Base-by-base conservation (phyloP, 1,284 basidiomycete species). In the Irpex sp. region DNA sequence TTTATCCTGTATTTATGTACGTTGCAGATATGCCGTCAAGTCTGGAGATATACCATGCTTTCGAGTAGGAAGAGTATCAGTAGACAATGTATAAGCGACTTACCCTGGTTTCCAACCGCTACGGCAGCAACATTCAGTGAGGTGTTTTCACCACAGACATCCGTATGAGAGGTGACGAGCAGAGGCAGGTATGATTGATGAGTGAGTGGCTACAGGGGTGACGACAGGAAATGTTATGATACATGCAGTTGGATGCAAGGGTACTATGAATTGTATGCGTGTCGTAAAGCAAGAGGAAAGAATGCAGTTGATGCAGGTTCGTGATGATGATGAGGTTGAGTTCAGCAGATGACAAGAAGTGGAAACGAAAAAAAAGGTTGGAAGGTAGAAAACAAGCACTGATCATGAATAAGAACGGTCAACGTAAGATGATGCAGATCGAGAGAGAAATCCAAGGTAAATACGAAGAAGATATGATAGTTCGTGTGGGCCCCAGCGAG, bases 281-380 rank as follows among this genome's bases (percentile, higher is more conserved):
- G 59, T 58, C 60, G 60, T 52, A 51, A 54, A 26, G 38, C 40
- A 57, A 68, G 65, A 71, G 64, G 54, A 59, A 47, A 60, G 65
- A 49, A 65, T 77, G 79, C 79, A 79, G 79, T 79, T 79, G 78
- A 80, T 79, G 79, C 77, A 78, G 62, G 47, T 21, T n/a, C 51
- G 38, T 8, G 31, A 34, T 34, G 31, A 34, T 34, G 31, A 34
- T 34, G 31, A 34, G 31, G 31, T 6, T 34, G 31, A 34, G 31
- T 34, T 34, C 31, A 34, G 31, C 31, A 6, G 31, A 34, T 34
- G 31, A 34, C 31, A 34, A 34, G 31, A 34, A 34, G 31, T 34
- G 31, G 6, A 6, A 34, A 34, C 6, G 31, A 34, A 34, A 47
- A 72, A 73, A 57, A 56, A 58, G 40, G 26, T 66, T 62, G 56